Percentiles rank a stretch among this genome's conserved stretches.
Evolutionary conservation across 2,329 filamentous ascomycete genomes (phyloP).

Genomic region (Beauveria scarabaeidicola): DNA sequence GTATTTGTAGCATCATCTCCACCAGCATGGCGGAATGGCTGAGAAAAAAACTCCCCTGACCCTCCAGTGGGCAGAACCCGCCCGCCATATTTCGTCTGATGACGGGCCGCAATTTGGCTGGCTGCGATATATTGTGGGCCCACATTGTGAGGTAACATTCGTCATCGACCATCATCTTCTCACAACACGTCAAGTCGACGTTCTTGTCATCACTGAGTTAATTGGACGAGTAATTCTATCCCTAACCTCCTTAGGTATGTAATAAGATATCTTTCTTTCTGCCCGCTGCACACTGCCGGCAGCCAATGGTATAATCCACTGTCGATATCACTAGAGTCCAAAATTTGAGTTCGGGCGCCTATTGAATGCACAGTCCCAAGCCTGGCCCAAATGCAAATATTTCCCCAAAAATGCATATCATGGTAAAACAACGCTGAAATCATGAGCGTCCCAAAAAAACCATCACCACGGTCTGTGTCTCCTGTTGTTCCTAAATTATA

Average conservation of each 20-base stretch:
- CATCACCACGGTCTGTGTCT: neutral
- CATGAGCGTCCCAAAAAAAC: conserved; percentile 2
- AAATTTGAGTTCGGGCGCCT: neutral
- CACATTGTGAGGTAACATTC: neutral
- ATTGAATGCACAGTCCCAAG: neutral
- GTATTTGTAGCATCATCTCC: neutral
- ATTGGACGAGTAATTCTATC: neutral
- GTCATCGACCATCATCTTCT: neutral
- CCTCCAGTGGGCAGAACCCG: conserved; percentile 9
- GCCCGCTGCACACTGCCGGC: neutral
- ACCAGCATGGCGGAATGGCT: neutral
- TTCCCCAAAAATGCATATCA: conserved; percentile 1
- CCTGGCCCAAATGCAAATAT: neutral
- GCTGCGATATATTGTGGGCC: conserved; percentile 4
- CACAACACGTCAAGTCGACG: neutral
- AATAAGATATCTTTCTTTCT: neutral
- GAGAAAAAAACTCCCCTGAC: conserved; percentile 11
- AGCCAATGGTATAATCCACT: conserved; percentile 6
- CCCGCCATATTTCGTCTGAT: conserved; percentile 7
- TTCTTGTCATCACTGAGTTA: too few species aligned
- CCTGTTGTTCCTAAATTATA: neutral
- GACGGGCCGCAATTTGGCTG: neutral
- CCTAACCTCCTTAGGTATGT: neutral
- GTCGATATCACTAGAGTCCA: neutral
- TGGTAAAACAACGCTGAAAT: conserved; percentile 6